Base-by-base conservation (phyloP, 495 filamentous ascomycete species). In the Tuber microsphaerosporum region DNA sequence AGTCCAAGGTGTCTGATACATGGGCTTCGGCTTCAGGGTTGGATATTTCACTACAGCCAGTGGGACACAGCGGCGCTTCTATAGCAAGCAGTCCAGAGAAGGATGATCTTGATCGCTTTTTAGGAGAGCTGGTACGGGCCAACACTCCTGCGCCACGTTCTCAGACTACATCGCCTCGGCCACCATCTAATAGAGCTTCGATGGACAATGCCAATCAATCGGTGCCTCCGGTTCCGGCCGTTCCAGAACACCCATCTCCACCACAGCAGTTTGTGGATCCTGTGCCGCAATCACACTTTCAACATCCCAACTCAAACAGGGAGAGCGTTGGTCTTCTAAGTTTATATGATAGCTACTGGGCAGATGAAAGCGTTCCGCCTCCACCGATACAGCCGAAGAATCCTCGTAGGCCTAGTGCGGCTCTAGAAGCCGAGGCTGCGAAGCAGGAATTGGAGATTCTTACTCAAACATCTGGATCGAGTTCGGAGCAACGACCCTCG, bases 331-430 rank as follows among this genome's bases (percentile, higher is more conserved):
- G 76, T 16, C 76, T 77, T n/a, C 79, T 81, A 31, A 75, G 73
- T 72, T n/a, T 82, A 12, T 82, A 81, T n/a, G 80, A 82, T 71
- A 80, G 73, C 26, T 82, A 82, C 43, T 82, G 80, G 80, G 73
- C 77, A 44, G 69, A 82, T 37, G 80, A 82, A 41, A 69, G 39
- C 22, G 41, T 71, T 48, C 43, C 61, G 45, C 48, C 45, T 39
- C 41, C 76, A 9, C 65, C 76, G 26, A 56, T 71, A 6, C 51
- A 37, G 16, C 48, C 72, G 61, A 79, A 79, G 72, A 79, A 51
- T 31, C 77, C 76, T 41, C 74, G 77, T 42, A 79, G 77, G n/a
- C 77, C 77, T 45, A 79, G 77, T 9, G 76, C 73, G 20, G 17
- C 14, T 1, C 56, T 14, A 34, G 56, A 34, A 2, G 26, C 56